Base-by-base conservation (phyloP, 1,139 yeast species). In the Saccharomyces pastorianus region DNA sequence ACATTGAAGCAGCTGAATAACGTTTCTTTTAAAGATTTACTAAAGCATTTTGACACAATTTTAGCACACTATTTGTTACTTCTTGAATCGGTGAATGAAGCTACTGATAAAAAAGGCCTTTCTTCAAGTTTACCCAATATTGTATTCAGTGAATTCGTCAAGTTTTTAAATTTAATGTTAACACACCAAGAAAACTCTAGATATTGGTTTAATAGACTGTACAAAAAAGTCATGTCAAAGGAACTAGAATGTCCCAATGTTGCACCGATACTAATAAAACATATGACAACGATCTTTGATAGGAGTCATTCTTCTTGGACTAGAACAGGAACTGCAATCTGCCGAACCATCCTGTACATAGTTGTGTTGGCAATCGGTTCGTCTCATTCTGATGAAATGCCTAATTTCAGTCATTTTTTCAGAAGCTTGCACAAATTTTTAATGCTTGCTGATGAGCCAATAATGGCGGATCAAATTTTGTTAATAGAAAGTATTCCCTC, bases 151-250 rank as follows among this genome's bases (percentile, higher is more conserved):
- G 79, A 85, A 1, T 73, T 82, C 48, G 78, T 83, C 46, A 84
- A 82, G 59, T 71, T 83, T 55, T 68, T 85, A 48, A 88, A 84
- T 67, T 75, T 82, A 48, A 76, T 83, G n/a, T 74, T 84, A 61
- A 88, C 86, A 6, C 80, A 83, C 65, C 84, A 83, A 64, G 84
- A 82, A 56, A 86, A 82, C 62, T 82, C 82, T 67, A 72, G 79
- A 49, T 79, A 80, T 58, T 65, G 83, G 64, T 74, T 83, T 60
- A 82, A 82, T 51, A 73, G 75, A 20, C 83, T 82, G 59, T 64
- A 77, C 47, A 59, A 60, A 9, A 61, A 61, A 17, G 54, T 60
- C 11, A 41, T 50, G 1, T 51, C 46, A 26, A 29, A 27, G 1
- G 32, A 32, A 46, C 53, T 17, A 49, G 55, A 28, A 32, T 51